These are phyloP conservation scores for Rhododendron ovatum DNA, from an alignment of 148 eudicot genomes.

Conservation along the genomic window DNA sequence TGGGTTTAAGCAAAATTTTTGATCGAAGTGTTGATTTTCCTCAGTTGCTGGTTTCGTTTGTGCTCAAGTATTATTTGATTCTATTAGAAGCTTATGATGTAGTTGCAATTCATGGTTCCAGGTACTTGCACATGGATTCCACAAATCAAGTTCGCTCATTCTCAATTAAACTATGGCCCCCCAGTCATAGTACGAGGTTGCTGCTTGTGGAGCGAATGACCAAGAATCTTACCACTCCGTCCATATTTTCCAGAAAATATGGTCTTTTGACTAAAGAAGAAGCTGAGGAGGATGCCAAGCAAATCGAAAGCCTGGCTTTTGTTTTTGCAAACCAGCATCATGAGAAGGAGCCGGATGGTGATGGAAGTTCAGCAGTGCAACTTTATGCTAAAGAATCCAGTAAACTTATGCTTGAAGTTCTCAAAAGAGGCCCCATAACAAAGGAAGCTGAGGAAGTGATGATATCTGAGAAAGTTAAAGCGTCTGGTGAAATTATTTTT, in stretches of 20 bases:
- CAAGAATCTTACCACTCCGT: slow-evolving; percentile 57
- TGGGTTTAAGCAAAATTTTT: neutral
- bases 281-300: slow-evolving; percentile 73
- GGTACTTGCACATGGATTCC: slow-evolving; percentile 48
- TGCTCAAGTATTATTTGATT: neutral
- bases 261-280: slow-evolving; percentile 67
- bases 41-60: neutral
- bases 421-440: slow-evolving; percentile 52
- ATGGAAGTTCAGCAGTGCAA: slow-evolving; percentile 80
- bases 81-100: neutral
- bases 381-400: slow-evolving; percentile 85
- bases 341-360: slow-evolving; percentile 82
- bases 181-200: slow-evolving; percentile 59
- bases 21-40: neutral
- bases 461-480: slow-evolving; percentile 13
- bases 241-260: slow-evolving; percentile 68
- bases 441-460: slow-evolving; percentile 28
- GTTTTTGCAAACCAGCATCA: slow-evolving; percentile 52
- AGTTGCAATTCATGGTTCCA: slow-evolving; percentile 12
- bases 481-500: slow-evolving; percentile 32
- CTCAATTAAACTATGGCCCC: slow-evolving; percentile 78
- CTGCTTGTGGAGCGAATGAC: slow-evolving; percentile 68
- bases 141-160: slow-evolving; percentile 24
- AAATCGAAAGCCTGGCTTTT: slow-evolving; percentile 61
- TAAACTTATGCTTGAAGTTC: slow-evolving; percentile 61